Percentiles rank a stretch among this genome's conserved stretches.
Evolutionary conservation across 345 rosid species (phyloP).

Genomic region (Murraya paniculata): DNA sequence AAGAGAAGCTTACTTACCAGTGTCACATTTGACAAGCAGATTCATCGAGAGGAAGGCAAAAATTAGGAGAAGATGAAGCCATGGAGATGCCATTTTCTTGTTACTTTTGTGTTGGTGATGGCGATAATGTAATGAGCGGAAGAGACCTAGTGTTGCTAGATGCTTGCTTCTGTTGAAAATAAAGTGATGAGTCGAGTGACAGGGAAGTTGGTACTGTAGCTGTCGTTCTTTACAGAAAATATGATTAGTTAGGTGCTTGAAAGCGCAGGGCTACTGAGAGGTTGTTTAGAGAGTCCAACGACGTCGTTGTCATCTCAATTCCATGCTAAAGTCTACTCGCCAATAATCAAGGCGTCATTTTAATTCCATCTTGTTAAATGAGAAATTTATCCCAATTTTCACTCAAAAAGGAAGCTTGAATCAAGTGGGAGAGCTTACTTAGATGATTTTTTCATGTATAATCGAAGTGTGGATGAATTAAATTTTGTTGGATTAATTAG

Average conservation of each 20-base stretch:
- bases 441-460: no score
- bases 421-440: no score
- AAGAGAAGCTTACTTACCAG: constrained; percentile 21
- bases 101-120: neutral
- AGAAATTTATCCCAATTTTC: no score
- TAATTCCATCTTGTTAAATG: no score
- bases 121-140: neutral
- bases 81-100: constrained; percentile 44
- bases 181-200: neutral
- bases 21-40: constrained; percentile 37
- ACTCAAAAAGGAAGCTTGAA: no score
- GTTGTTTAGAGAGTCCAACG: neutral
- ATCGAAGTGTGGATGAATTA: no score
- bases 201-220: neutral
- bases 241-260: neutral
- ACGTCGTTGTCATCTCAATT: neutral
- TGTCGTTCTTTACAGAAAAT: neutral
- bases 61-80: constrained; percentile 33
- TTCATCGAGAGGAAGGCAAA: constrained; percentile 32
- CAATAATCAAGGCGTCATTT: no score
- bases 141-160: neutral
- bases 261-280: neutral
- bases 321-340: no score
- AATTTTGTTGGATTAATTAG: no score
- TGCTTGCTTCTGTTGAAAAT: neutral